Evolutionary conservation across 1,139 yeast genomes (phyloP), one percentile per base, ranked within the genome.

Genomic region (Hansenula lynferdii): DNA sequence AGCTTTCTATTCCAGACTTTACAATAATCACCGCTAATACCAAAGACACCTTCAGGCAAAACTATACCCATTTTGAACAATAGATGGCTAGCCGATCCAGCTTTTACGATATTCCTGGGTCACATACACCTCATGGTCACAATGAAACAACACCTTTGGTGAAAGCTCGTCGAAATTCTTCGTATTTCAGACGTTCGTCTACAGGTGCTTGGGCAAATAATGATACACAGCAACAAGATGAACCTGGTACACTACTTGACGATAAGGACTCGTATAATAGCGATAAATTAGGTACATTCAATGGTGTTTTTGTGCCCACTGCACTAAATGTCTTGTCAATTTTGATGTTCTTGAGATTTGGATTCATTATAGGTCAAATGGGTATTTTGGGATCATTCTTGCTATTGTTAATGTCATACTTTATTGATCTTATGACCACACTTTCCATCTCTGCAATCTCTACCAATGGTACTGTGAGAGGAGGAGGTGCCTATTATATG

Each of bases 401-500:
- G 2, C 59, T 84, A 18, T 60, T 84, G 25, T 37, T 78, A 1
- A 57, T 83, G 58, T 80, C 89, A 31, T 84, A 82, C 53, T 54
- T 75, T 16, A 82, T 84, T 39, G 77, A 84, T 54, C 64, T 80
- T 10, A 64, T 84, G 41, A 84, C 94, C 0, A 83, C 87, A 0
- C 57, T 84, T 50, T 80, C 89, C 28, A 74, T 84, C 42, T 77
- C 86, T 45, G 92, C 92, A 4, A 84, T 84, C 41, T 82, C 89
- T 3, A 84, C 94, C 4, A 84, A 84, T 56, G 94, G 94, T 21
- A 82, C 86, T 0, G 92, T 84, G 11, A 72, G 81, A 53, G 92
- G 92, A 20, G 94, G 94, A 14, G 94, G 94, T 23, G 90, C 92
- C 1, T 84, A 84, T 55, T 83, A 81, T 50, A 84, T 84, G 90